Conservation (phyloP, 345 rosid species). For the Abelmoschus esculentus region DNA sequence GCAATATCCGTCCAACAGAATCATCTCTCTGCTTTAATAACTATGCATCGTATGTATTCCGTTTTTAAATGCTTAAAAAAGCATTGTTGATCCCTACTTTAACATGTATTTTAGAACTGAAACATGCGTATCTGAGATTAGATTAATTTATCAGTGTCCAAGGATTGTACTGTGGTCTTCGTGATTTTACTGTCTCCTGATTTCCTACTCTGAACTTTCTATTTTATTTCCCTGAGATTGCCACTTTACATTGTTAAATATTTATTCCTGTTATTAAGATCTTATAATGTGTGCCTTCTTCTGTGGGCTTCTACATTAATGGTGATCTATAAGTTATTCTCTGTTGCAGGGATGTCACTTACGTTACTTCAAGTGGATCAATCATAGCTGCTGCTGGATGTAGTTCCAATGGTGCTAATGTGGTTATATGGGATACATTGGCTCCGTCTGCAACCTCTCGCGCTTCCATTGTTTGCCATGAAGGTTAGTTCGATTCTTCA, state of each 20-base stretch:
- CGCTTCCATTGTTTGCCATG: constrained; percentile 79
- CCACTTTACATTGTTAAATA: neutral
- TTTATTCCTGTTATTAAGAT: neutral
- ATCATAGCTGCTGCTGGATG: constrained; percentile 77
- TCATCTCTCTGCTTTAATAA: constrained; percentile 85
- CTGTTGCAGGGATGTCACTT: constrained; percentile 74
- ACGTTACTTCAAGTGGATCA: constrained; percentile 82
- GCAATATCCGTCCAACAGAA: constrained; percentile 72
- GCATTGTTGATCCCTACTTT: constrained; percentile 6
- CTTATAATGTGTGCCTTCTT: neutral
- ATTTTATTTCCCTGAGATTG: neutral
- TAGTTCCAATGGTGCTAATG: constrained; percentile 74
- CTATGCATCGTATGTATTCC: constrained; percentile 62
- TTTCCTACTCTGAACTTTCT: neutral
- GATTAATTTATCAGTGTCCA: neutral
- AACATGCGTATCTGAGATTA: neutral
- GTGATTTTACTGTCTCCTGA: neutral
- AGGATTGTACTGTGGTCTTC: neutral
- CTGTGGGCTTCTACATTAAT: neutral
- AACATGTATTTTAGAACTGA: neutral
- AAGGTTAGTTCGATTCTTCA: constrained; percentile 39
- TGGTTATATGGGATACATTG: constrained; percentile 87
- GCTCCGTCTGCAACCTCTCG: constrained; percentile 86
- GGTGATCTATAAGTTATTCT: neutral
- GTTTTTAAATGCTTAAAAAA: constrained; percentile 10